Conservation (phyloP, 768 basidiomycete species). For the Xerocomellus amylosporus region DNA sequence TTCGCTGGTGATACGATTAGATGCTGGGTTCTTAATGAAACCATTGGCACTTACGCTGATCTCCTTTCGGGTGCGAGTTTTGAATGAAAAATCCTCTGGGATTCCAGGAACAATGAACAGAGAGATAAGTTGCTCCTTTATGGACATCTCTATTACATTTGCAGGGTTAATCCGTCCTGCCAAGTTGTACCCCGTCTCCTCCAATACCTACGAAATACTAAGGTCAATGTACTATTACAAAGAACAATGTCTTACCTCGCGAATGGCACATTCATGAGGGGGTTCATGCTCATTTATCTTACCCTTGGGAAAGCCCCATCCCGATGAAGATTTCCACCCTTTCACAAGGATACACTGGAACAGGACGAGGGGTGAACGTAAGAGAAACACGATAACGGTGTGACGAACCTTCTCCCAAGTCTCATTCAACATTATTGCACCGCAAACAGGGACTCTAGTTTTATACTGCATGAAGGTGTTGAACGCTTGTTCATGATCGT, state of each 20-base stretch:
- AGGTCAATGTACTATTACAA: conserved; percentile 1
- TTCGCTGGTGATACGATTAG: conserved; percentile 60
- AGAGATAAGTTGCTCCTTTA: conserved; percentile 88
- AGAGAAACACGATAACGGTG: conserved; percentile 2
- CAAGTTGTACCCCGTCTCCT: conserved; percentile 95
- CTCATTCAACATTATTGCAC: conserved; percentile 92
- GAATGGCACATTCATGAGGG: conserved; percentile 77
- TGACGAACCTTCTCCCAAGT: conserved; percentile 83
- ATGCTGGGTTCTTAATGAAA: conserved; percentile 2
- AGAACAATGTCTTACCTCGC: conserved; percentile 65
- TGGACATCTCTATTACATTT: conserved; percentile 78
- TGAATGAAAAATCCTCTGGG: conserved; percentile 83
- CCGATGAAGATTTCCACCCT: conserved; percentile 95
- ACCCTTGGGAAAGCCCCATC: conserved; percentile 99
- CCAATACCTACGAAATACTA: conserved; percentile 66
- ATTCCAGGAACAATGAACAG: conserved; percentile 88
- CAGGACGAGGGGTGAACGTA: conserved; percentile 10
- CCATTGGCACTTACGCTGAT: conserved; percentile 70
- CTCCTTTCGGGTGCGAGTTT: conserved; percentile 95
- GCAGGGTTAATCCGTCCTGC: conserved; percentile 60
- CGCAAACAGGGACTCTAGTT: conserved; percentile 94
- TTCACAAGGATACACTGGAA: conserved; percentile 91
- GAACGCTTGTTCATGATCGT: conserved; percentile 84
- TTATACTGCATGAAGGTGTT: conserved; percentile 94
- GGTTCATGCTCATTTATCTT: conserved; percentile 97